Base-by-base conservation (phyloP, 1,284 basidiomycete genomes). In the Hymenochaete sp. region DNA sequence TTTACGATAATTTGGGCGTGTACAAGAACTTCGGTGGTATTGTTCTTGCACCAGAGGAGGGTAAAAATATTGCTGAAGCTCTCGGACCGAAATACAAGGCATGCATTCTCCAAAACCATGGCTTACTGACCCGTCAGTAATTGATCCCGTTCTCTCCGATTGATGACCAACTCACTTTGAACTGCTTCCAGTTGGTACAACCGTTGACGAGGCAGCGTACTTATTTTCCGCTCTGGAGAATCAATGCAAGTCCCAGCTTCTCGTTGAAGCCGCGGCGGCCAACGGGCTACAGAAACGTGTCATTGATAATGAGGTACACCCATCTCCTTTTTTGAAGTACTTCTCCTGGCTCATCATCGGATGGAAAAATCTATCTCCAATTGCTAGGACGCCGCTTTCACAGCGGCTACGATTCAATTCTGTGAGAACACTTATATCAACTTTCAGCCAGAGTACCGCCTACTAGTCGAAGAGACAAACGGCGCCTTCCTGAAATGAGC, bases 21-120 rank as follows among this genome's bases (percentile, higher is more conserved):
- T 54, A 54, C 42, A 44, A 36, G 14, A 42, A 46, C 45, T 58
- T 65, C 51, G 56, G 63, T 42, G 60, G 69, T 18, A 66, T 71
- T 6, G 68, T 70, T 6, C 55, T 71, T 1, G 58, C 56, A 10
- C 52, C 53, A 4, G 59, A 62, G 36, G 69, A 71, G 53, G 61
- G 62, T 6, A 45, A 55, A 18, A 55, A 59, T 44, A 70, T 71
- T 39, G 65, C 64, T 10, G 52, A 57, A 11, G 53, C 57, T 4
- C 52, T 67, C 9, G 64, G 64, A 1, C 48, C 53, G 6, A 59
- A 53, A 49, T 33, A 14, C 28, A 43, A 48, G 46, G 35, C 46
- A 9, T 40, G 32, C 14, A 48, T 50, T 28, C 25, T 50, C 31
- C 41, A 52, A 43, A 52, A 52, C 27, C 50, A 52, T 38, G 50